Percentiles rank a stretch among this genome's conserved stretches.
Evolutionary conservation across 2,329 filamentous ascomycete genomes (phyloP).

Genomic region (Paracoccidioides lutzii): DNA sequence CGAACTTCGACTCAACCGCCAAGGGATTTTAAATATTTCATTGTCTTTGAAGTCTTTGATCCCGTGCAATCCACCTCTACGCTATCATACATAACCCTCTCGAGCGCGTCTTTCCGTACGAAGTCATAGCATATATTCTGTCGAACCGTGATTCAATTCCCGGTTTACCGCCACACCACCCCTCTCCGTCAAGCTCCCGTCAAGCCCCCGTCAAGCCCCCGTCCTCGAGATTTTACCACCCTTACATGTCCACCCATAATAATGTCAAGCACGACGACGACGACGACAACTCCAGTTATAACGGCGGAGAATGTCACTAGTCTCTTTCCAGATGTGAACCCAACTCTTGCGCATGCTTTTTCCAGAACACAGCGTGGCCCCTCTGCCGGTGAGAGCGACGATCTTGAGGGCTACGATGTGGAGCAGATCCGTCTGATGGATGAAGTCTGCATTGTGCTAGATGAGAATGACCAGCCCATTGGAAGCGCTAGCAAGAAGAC

Average conservation of each 20-base stretch:
- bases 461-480: slow-evolving; percentile 83
- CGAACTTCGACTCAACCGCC: neutral
- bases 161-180: too few relatives aligned
- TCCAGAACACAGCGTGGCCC: slow-evolving; percentile 30
- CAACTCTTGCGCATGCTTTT: slow-evolving; percentile 41
- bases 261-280: slow-evolving; percentile 33
- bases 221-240: neutral
- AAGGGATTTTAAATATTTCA: too few relatives aligned
- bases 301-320: slow-evolving; percentile 76
- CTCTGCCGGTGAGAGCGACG: slow-evolving; percentile 44
- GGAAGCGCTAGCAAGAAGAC: slow-evolving; percentile 97
- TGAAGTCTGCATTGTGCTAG: slow-evolving; percentile 93
- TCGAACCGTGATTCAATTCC: neutral
- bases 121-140: neutral
- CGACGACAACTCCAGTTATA: slow-evolving; percentile 47
- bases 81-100: neutral
- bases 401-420: slow-evolving; percentile 83
- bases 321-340: slow-evolving; percentile 74
- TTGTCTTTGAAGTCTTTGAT: neutral
- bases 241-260: neutral
- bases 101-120: neutral
- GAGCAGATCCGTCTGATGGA: slow-evolving; percentile 98
- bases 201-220: neutral
- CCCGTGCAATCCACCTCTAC: neutral
- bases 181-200: neutral